These are phyloP conservation scores for Cercospora citrullina DNA, from an alignment of 2,329 filamentous ascomycete species.

Conservation along the genomic window DNA sequence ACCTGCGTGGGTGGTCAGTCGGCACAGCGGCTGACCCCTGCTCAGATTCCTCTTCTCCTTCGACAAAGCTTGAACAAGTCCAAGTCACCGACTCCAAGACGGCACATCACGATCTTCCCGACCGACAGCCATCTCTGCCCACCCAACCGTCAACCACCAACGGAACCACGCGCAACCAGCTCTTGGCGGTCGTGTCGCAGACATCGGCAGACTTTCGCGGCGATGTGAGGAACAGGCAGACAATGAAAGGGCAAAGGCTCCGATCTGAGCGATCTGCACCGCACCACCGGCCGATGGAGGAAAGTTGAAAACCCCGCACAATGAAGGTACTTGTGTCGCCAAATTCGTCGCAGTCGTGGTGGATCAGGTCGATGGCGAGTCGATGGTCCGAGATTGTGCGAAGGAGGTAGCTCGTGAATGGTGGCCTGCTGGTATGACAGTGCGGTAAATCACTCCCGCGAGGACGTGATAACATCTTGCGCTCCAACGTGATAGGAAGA, in stretches of 20 bases:
- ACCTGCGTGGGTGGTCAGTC: constrained; percentile 7
- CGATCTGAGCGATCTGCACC: background rate
- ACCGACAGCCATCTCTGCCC: background rate
- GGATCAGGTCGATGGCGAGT: background rate
- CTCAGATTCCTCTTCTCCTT: background rate
- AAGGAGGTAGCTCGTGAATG: background rate
- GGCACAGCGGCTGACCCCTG: constrained; percentile 5
- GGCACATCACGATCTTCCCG: background rate
- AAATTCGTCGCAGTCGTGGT: background rate
- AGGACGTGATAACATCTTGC: background rate
- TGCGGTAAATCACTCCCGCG: background rate
- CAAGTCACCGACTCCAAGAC: background rate
- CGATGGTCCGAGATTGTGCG: background rate
- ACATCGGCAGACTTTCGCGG: background rate
- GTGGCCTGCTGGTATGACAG: background rate
- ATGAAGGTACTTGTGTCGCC: background rate
- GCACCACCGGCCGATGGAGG: background rate
- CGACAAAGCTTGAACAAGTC: background rate
- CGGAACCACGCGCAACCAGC: background rate
- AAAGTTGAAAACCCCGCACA: background rate
- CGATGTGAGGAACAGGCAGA: background rate
- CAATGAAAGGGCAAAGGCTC: background rate
- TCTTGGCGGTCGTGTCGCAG: background rate
- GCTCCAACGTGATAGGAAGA: background rate
- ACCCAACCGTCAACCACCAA: background rate